Conservation (phyloP, 257 asterid genomes). For the Euphrasia confusa region DNA sequence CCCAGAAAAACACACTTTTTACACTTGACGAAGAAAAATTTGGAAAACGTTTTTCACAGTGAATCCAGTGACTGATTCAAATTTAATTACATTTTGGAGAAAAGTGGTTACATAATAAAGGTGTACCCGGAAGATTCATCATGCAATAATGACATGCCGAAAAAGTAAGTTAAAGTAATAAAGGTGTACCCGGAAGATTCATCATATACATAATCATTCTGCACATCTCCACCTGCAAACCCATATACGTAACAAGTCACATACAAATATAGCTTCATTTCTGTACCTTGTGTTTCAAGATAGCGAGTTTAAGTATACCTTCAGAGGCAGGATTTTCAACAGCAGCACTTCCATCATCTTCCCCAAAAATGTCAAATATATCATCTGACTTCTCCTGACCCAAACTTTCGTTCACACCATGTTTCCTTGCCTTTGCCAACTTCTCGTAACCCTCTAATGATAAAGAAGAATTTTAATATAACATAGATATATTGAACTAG, state of each 20-base stretch:
- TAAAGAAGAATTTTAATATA: constrained; percentile 7
- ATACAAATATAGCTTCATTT: constrained; percentile 7
- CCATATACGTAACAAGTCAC: constrained; percentile 28
- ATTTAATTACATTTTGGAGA: background rate
- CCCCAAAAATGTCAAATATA: constrained; percentile 78
- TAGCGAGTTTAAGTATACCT: constrained; percentile 36
- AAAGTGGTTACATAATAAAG: background rate
- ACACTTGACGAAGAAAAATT: background rate
- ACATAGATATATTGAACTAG: background rate
- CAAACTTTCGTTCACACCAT: constrained; percentile 30
- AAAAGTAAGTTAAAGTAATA: constrained; percentile 17
- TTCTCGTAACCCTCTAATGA: constrained; percentile 83
- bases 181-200: constrained; percentile 76
- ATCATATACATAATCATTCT: constrained; percentile 67
- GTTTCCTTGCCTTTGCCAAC: constrained; percentile 52
- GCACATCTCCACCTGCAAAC: constrained; percentile 60
- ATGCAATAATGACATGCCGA: background rate
- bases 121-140: background rate
- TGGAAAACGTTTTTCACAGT: background rate
- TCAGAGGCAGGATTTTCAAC: constrained; percentile 36
- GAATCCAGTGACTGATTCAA: constrained; percentile 2
- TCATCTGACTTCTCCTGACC: constrained; percentile 44
- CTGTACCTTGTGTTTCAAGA: constrained; percentile 24
- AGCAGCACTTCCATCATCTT: constrained; percentile 46
- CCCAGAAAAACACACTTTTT: background rate